Percentiles rank a stretch among this genome's conserved stretches.
Conservation (phyloP, 768 basidiomycete genomes). For the Naganishia vaughanmartiniae region DNA sequence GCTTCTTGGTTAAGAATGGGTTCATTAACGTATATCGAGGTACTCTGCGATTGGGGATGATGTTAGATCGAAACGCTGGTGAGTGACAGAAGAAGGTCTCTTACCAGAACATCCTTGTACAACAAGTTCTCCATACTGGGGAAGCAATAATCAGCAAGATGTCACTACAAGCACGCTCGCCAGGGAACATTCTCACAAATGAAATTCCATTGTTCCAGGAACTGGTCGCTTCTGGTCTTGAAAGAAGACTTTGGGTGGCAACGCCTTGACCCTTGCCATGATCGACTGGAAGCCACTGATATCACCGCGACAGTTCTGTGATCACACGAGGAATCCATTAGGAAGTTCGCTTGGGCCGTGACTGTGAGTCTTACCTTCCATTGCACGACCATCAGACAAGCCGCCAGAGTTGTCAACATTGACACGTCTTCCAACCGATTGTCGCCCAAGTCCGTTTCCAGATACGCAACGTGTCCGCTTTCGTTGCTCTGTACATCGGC, state of each 20-base stretch:
- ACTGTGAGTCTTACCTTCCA: slow-evolving; percentile 38
- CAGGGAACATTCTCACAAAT: slow-evolving; percentile 33
- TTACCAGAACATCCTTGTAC: slow-evolving; percentile 40
- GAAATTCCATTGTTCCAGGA: slow-evolving; percentile 34
- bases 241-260: slow-evolving; percentile 32
- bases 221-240: slow-evolving; percentile 19
- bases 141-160: background rate
- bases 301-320: slow-evolving; percentile 42
- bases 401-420: slow-evolving; percentile 40
- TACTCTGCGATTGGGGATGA: slow-evolving; percentile 27
- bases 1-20: slow-evolving; percentile 31
- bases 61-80: background rate
- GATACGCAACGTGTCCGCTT: background rate
- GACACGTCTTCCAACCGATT: slow-evolving; percentile 28
- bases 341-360: background rate
- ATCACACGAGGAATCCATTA: background rate
- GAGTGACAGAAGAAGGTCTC: background rate
- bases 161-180: background rate
- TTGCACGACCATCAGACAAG: slow-evolving; percentile 39
- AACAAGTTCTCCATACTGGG: slow-evolving; percentile 42
- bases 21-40: slow-evolving; percentile 31
- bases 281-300: slow-evolving; percentile 39
- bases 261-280: slow-evolving; percentile 30
- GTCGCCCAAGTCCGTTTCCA: background rate
- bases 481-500: background rate